phyloP scores from a whole-genome alignment of 352 stramenopile species.

The Globisporangium megalacanthum region DNA sequence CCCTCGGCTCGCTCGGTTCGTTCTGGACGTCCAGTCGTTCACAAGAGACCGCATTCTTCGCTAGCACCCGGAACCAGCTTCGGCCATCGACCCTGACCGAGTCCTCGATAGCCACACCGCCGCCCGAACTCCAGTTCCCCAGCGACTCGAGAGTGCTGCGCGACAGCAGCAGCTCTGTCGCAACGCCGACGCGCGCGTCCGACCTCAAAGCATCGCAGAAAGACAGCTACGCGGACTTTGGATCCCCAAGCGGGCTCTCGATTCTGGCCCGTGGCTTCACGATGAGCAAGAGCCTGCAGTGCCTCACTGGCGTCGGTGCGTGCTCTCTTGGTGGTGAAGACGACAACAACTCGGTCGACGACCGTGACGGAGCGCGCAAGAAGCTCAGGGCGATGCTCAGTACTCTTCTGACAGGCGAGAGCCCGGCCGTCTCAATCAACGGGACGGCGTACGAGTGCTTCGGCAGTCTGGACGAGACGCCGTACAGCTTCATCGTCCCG shows the following conservation, averaged over 20 bases:
- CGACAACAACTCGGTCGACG: constrained; percentile 10
- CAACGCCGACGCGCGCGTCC: neutral
- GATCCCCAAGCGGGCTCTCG: constrained; percentile 5
- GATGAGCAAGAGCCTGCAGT: constrained; percentile 28
- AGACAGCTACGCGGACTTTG: constrained; percentile 1
- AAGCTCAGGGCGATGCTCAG: constrained; percentile 14
- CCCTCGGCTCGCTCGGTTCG: constrained; percentile 1
- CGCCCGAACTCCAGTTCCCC: constrained; percentile 1
- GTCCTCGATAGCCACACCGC: constrained; percentile 8
- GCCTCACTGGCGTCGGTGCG: constrained; percentile 17
- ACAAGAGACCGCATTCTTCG: constrained; percentile 4
- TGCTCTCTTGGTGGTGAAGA: constrained; percentile 9
- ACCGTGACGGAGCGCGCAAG: constrained; percentile 8
- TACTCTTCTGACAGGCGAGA: constrained; percentile 6
- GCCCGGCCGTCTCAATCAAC: constrained; percentile 7
- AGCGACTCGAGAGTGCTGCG: neutral
- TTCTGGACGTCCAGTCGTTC: constrained; percentile 6
- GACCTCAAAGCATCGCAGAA: neutral
- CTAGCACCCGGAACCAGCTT: neutral
- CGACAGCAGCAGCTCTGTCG: constrained; percentile 1
- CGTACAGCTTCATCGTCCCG: constrained; percentile 34
- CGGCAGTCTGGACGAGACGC: constrained; percentile 30
- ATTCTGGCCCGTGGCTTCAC: constrained; percentile 3
- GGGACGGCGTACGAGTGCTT: constrained; percentile 5
- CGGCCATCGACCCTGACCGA: neutral